Evolutionary conservation across 345 rosid genomes (phyloP).

Genomic region (Eutrema japonicum): DNA sequence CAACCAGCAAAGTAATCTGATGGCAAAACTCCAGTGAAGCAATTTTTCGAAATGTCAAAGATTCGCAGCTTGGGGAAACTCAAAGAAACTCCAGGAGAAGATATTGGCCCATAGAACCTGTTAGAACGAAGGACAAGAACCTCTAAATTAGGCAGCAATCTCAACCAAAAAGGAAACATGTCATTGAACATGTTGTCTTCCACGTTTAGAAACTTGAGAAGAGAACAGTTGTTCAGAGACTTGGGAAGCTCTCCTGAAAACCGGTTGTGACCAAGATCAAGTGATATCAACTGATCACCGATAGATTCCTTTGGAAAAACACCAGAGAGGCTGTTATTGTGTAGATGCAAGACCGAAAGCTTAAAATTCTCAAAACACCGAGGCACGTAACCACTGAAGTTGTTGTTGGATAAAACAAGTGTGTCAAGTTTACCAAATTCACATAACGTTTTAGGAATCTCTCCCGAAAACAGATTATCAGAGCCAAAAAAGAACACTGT

Average conservation of each 20-base stretch:
- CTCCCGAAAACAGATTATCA: not conserved
- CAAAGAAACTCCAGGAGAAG: not conserved
- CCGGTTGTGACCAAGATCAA: slow-evolving; percentile 32
- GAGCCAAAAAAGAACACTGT: not conserved
- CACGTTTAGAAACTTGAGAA: slow-evolving; percentile 49
- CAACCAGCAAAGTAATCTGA: slow-evolving; percentile 29
- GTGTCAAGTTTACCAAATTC: not conserved
- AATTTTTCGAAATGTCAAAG: slow-evolving; percentile 51
- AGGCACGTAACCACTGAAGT: slow-evolving; percentile 40
- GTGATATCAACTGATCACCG: not conserved
- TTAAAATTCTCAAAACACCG: slow-evolving; percentile 25
- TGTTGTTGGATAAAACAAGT: slow-evolving; percentile 42
- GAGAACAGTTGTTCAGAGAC: slow-evolving; percentile 45
- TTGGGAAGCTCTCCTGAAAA: slow-evolving; percentile 45
- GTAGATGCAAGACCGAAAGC: slow-evolving; percentile 16
- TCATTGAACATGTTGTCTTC: slow-evolving; percentile 49
- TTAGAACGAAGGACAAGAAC: slow-evolving; percentile 56
- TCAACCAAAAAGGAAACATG: slow-evolving; percentile 48
- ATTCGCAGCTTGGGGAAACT: slow-evolving; percentile 51
- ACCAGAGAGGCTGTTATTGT: slow-evolving; percentile 38
- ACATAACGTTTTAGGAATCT: slow-evolving; percentile 21
- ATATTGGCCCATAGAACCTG: slow-evolving; percentile 45
- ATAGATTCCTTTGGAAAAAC: slow-evolving; percentile 8
- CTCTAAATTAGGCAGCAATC: slow-evolving; percentile 34
- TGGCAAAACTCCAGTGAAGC: slow-evolving; percentile 35